Conservation (phyloP, 331 rosid genomes). For the Ulmus americana region DNA sequence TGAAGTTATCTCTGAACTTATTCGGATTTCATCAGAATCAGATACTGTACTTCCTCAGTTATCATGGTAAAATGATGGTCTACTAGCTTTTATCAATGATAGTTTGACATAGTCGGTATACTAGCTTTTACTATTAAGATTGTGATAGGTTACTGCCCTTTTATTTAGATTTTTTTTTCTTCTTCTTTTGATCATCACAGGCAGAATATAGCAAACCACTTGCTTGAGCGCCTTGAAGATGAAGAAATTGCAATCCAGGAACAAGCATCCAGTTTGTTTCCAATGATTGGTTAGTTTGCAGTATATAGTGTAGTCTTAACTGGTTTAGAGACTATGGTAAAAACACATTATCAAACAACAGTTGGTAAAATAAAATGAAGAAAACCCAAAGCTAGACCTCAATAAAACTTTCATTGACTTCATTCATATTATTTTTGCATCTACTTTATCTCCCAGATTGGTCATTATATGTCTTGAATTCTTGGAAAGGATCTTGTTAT, state of each 20-base stretch:
- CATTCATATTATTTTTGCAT: not conserved
- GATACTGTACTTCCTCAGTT: slow-evolving; percentile 31
- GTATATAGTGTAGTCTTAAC: not conserved
- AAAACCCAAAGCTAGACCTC: not conserved
- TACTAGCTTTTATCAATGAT: slow-evolving; percentile 1
- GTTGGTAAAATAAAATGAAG: not conserved
- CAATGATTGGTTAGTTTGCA: slow-evolving; percentile 52
- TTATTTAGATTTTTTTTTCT: slow-evolving; percentile 14
- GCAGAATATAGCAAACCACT: slow-evolving; percentile 54
- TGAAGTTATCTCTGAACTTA: slow-evolving; percentile 65
- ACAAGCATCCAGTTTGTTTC: slow-evolving; percentile 63
- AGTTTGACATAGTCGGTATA: too few species aligned
- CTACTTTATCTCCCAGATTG: not conserved
- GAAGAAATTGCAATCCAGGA: slow-evolving; percentile 52
- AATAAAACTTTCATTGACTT: not conserved
- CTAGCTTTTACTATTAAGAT: slow-evolving; percentile 1
- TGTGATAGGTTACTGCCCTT: slow-evolving; percentile 5
- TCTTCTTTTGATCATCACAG: slow-evolving; percentile 35
- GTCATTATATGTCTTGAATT: not conserved
- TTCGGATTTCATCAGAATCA: slow-evolving; percentile 43
- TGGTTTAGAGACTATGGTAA: not conserved
- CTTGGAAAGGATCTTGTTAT: not conserved
- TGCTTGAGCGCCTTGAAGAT: slow-evolving; percentile 72
- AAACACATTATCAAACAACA: not conserved
- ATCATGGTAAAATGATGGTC: slow-evolving; percentile 44